Conservation (phyloP, 2,329 filamentous ascomycete species). For the Alternaria longipes region DNA sequence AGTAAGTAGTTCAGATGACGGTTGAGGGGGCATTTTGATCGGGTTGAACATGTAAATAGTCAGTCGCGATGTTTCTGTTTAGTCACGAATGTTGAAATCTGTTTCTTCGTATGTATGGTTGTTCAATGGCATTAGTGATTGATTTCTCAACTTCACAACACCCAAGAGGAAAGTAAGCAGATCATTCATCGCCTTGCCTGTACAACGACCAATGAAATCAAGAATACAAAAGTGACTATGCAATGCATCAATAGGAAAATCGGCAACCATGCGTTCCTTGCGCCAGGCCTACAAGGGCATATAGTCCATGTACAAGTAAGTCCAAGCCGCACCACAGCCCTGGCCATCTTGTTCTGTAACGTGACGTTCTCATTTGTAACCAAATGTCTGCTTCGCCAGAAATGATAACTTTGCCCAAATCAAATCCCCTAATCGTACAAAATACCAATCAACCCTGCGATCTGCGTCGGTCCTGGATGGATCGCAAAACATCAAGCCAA, state of each 20-base stretch:
- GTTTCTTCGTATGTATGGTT: too few species aligned
- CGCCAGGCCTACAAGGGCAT: slow-evolving; percentile 14
- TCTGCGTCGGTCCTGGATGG: slow-evolving; percentile 35
- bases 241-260: slow-evolving; percentile 7
- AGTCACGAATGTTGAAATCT: slow-evolving; percentile 4
- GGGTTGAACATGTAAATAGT: slow-evolving; percentile 7
- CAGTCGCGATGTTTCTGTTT: background rate
- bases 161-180: background rate
- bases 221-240: slow-evolving; percentile 11
- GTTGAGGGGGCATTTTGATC: background rate
- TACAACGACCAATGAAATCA: background rate
- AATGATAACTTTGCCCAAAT: slow-evolving; percentile 4
- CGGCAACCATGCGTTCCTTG: slow-evolving; percentile 12
- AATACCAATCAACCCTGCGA: slow-evolving; percentile 27
- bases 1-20: slow-evolving; percentile 6
- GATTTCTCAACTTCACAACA: background rate
- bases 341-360: slow-evolving; percentile 7
- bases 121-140: background rate
- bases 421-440: slow-evolving; percentile 30
- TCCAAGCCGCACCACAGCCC: slow-evolving; percentile 8
- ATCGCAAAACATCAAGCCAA: slow-evolving; percentile 42
- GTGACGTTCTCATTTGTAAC: slow-evolving; percentile 1
- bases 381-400: background rate
- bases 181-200: background rate
- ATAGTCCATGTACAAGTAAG: slow-evolving; percentile 16